A percentile compares a stretch with the other conserved stretches of the same genome.
These are phyloP conservation scores for Syzygium syzygioides DNA, from an alignment of 441 rosid genomes.

Conservation along the genomic window DNA sequence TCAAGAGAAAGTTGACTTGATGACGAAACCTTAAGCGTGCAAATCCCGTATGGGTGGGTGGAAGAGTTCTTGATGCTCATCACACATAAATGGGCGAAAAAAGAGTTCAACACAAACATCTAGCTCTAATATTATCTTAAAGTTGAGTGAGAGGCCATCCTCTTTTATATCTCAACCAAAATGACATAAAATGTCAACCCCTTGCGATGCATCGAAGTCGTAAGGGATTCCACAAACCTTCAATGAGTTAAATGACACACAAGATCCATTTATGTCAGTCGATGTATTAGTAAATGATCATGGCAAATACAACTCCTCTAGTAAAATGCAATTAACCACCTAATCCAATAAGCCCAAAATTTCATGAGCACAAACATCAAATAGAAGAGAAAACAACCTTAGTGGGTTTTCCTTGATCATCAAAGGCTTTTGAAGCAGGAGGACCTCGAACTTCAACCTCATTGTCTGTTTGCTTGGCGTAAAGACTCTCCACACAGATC, in stretches of 20 bases:
- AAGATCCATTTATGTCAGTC: background rate
- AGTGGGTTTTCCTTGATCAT: constrained; percentile 81
- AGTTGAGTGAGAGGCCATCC: background rate
- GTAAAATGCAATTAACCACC: background rate
- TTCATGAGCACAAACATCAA: constrained; percentile 5
- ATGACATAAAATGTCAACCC: background rate
- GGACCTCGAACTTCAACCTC: constrained; percentile 95
- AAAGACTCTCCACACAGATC: constrained; percentile 64
- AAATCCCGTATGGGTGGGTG: background rate
- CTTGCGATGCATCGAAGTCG: background rate
- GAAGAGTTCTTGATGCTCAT: background rate
- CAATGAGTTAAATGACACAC: background rate
- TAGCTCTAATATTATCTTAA: background rate
- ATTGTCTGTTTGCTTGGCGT: constrained; percentile 63
- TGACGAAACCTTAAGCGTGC: background rate
- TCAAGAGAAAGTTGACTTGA: background rate
- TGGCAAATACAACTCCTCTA: background rate
- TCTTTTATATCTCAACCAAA: background rate
- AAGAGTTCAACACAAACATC: background rate
- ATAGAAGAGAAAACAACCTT: constrained; percentile 46
- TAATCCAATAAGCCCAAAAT: constrained; percentile 1
- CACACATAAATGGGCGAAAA: background rate
- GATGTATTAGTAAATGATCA: background rate
- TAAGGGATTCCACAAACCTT: background rate
- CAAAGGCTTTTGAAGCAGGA: constrained; percentile 90